Percentiles rank a stretch among this genome's conserved stretches.
Conservation (phyloP, 495 filamentous ascomycete genomes). For the Trichoderma virens region DNA sequence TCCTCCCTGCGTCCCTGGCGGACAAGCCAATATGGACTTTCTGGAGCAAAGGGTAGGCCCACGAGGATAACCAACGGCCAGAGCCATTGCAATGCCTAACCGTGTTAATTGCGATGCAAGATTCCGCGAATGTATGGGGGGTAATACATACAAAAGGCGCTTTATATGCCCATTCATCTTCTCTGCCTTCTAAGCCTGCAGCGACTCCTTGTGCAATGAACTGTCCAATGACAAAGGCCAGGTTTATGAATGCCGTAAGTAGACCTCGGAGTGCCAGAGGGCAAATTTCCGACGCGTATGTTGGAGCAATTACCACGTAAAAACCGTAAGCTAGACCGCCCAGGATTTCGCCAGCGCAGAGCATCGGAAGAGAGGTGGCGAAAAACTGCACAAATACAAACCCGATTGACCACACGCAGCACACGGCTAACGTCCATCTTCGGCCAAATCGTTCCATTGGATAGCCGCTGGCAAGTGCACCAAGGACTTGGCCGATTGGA, state of each 20-base stretch:
- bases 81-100: conserved; percentile 64
- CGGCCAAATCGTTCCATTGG: conserved; percentile 55
- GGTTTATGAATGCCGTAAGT: conserved; percentile 59
- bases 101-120: conserved; percentile 35
- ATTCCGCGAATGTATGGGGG: conserved; percentile 50
- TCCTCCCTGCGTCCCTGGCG: conserved; percentile 47
- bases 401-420: conserved; percentile 34
- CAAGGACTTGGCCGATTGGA: conserved; percentile 39
- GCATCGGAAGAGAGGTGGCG: conserved; percentile 48
- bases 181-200: conserved; percentile 40
- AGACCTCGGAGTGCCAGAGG: conserved; percentile 46
- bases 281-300: conserved; percentile 57
- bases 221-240: conserved; percentile 64
- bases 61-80: conserved; percentile 57
- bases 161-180: conserved; percentile 51
- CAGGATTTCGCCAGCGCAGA: conserved; percentile 60
- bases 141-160: conserved; percentile 39
- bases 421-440: conserved; percentile 42
- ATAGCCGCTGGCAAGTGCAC: conserved; percentile 56
- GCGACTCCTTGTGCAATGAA: conserved; percentile 54
- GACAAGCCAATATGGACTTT: conserved; percentile 73
- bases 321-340: conserved; percentile 68
- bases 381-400: conserved; percentile 56
- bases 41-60: conserved; percentile 56
- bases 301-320: conserved; percentile 44